Base-by-base conservation (phyloP, 164 flowering plant species). In the Annona squamosa region DNA sequence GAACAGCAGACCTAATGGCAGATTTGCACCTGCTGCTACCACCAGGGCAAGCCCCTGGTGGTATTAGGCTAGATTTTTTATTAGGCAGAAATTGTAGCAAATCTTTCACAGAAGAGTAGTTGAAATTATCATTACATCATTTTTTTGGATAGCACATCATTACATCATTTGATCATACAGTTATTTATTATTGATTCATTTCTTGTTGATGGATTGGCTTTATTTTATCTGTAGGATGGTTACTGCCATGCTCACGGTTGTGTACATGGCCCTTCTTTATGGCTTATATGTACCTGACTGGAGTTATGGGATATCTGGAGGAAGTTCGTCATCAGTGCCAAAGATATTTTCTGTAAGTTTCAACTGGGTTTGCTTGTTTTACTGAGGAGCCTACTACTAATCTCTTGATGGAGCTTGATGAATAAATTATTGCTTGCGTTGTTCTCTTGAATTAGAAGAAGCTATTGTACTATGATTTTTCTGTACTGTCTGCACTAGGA, bases 281-380 rank as follows among this genome's bases (percentile, higher is more conserved):
- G 91, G 93, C 48, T 74, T 90, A 73, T 86, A 87, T 81, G 93
- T 92, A 63, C 92, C 97, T 71, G 90, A 87, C 74, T 92, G 94
- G 94, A 86, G 87, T 63, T 90, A 82, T 75, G 86, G 82, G 70
- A 70, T 83, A 71, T 84, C 85, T 68, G 52, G 16, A 9, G 79
- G 65, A 62, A 64, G 75, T 62, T 41, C 85, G 43, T 78, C 86
- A 46, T 12, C 65, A 47, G 59, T 77, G 13, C 74, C 75, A 6
- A 72, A 68, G 71, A 75, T 48, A 61, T 78, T 85, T 73, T 62
- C 75, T 3, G 89, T 87, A 48, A 80, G 87, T 71, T 46, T 48
- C 13, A 41, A 43, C 18, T 3, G 6, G 47, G 44, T 37, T 65
- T 12, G 4, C 19, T 44, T 7, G 0, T 66, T 37, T 66, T 42